Percentiles rank a stretch among this genome's conserved stretches.
phyloP scores from a whole-genome alignment of 2,329 filamentous ascomycete species.

The Biscogniauxia sp. region DNA sequence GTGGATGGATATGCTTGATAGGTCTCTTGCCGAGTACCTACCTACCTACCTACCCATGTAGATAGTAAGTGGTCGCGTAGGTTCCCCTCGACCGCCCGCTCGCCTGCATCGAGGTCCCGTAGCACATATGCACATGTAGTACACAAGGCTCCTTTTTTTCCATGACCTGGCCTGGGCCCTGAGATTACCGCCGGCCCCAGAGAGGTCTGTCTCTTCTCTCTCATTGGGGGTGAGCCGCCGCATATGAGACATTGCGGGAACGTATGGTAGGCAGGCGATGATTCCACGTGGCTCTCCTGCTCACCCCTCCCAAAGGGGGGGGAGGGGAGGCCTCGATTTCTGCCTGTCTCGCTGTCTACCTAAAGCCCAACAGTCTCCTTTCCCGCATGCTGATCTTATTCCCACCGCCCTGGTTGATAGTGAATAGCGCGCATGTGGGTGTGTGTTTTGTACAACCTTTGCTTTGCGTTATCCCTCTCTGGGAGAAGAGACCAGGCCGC shows the following conservation, averaged over 20 bases:
- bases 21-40: too few relatives aligned
- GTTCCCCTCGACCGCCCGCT: too few relatives aligned
- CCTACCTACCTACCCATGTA: too few relatives aligned
- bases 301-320: neutral
- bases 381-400: neutral
- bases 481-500: too few relatives aligned
- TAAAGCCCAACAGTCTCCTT: too few relatives aligned
- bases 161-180: neutral
- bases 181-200: neutral
- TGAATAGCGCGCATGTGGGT: neutral
- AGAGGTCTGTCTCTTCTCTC: neutral
- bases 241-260: neutral
- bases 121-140: too few relatives aligned
- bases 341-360: neutral
- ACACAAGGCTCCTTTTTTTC: too few relatives aligned
- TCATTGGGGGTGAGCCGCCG: neutral
- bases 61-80: too few relatives aligned
- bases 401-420: neutral
- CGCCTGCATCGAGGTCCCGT: too few relatives aligned
- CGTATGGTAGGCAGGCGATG: neutral
- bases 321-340: neutral
- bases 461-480: neutral
- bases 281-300: neutral
- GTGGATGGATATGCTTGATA: too few relatives aligned
- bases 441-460: neutral